Percentiles rank a stretch among this genome's conserved stretches.
Evolutionary conservation across 2,329 filamentous ascomycete genomes (phyloP).

Genomic region (Aspergillus puulaauensis): DNA sequence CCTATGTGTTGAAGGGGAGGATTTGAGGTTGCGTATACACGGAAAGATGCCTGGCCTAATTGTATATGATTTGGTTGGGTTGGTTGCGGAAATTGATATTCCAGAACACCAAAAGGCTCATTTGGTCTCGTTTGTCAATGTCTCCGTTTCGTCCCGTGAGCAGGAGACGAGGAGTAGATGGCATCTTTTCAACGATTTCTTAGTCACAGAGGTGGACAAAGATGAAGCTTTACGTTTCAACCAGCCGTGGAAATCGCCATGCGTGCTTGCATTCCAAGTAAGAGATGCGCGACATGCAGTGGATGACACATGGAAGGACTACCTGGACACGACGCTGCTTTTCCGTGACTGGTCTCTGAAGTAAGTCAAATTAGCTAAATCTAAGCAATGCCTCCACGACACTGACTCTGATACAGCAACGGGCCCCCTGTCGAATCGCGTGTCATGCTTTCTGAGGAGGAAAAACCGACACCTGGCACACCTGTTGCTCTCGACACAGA

Average conservation of each 20-base stretch:
- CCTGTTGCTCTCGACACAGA: conserved; percentile 92
- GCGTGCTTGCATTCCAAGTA: conserved; percentile 80
- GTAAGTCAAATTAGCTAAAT: conserved; percentile 26
- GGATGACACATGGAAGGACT: conserved; percentile 81
- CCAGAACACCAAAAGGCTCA: conserved; percentile 84
- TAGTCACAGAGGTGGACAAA: conserved; percentile 75
- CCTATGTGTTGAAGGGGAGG: conserved; percentile 91
- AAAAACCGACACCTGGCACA: conserved; percentile 68
- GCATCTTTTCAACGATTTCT: conserved; percentile 97
- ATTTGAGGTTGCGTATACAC: conserved; percentile 76
- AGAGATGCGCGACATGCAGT: conserved; percentile 78
- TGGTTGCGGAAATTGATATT: conserved; percentile 86
- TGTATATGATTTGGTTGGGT: conserved; percentile 87
- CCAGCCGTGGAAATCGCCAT: conserved; percentile 87
- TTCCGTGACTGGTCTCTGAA: conserved; percentile 69
- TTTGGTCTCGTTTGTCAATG: conserved; percentile 86
- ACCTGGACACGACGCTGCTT: conserved; percentile 79
- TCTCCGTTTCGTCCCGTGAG: conserved; percentile 49
- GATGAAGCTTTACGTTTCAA: conserved; percentile 90
- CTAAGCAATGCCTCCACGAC: not conserved
- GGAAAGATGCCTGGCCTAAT: conserved; percentile 76
- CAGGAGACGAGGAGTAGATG: conserved; percentile 68
- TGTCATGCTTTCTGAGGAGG: conserved; percentile 47
- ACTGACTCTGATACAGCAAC: conserved; percentile 24
- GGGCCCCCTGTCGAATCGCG: conserved; percentile 40